Evolutionary conservation across 2,329 filamentous ascomycete genomes (phyloP).

Genomic region (Trichophyton verrucosum): DNA sequence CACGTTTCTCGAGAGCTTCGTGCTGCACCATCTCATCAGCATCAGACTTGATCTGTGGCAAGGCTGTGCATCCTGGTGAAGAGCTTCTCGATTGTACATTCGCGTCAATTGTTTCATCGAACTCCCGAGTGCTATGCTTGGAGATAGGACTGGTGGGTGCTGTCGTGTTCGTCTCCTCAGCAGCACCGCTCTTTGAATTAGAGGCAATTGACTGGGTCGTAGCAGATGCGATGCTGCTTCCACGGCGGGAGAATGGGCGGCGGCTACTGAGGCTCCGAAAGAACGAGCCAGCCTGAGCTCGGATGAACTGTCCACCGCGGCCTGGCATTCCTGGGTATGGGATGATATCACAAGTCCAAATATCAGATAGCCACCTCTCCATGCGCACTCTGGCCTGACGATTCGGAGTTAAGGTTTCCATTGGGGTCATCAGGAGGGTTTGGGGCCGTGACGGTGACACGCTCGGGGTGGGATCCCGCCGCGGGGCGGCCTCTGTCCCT

Average conservation of each 20-base stretch:
- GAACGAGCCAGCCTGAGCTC: slow-evolving; percentile 68
- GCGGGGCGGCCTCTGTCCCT: slow-evolving; percentile 12
- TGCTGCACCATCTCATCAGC: slow-evolving; percentile 3
- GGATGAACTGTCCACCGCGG: slow-evolving; percentile 58
- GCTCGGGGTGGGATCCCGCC: slow-evolving; percentile 4
- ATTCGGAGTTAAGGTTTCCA: slow-evolving; percentile 60
- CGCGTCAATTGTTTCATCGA: slow-evolving; percentile 3
- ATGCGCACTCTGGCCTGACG: slow-evolving; percentile 65
- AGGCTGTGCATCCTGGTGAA: slow-evolving; percentile 2
- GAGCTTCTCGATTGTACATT: neutral
- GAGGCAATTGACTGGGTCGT: slow-evolving; percentile 12
- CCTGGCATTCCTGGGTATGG: slow-evolving; percentile 71
- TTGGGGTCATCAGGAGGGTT: slow-evolving; percentile 51
- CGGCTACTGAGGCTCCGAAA: slow-evolving; percentile 79
- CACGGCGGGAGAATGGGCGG: slow-evolving; percentile 61
- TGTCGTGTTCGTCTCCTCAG: neutral
- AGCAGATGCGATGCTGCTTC: slow-evolving; percentile 40
- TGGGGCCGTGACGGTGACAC: slow-evolving; percentile 34
- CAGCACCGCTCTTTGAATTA: slow-evolving; percentile 5
- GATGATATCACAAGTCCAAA: slow-evolving; percentile 71
- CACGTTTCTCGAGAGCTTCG: neutral
- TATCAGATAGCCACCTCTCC: slow-evolving; percentile 59
- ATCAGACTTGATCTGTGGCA: slow-evolving; percentile 3
- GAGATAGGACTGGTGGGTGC: neutral
- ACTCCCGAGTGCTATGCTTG: slow-evolving; percentile 5